phyloP scores from a whole-genome alignment of 352 stramenopile genomes.

The Phytophthora capsici region DNA sequence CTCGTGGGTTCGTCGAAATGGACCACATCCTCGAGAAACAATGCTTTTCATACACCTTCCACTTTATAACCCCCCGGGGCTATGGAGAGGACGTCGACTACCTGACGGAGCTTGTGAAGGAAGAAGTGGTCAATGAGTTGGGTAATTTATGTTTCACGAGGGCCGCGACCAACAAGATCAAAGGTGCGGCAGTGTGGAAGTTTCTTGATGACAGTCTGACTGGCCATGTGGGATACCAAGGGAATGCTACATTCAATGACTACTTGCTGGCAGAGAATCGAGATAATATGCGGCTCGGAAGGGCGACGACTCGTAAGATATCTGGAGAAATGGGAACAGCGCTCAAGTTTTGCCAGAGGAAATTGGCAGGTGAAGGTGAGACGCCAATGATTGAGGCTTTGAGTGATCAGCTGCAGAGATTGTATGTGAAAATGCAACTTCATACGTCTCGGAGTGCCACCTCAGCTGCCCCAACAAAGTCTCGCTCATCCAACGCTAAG shows the following conservation, averaged over 20 bases:
- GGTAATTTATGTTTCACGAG: constrained; percentile 44
- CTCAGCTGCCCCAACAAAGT: too few relatives aligned
- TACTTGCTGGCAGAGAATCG: constrained; percentile 36
- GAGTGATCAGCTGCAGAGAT: constrained; percentile 27
- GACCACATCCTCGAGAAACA: constrained; percentile 54
- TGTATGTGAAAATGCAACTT: constrained; percentile 25
- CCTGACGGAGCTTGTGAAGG: constrained; percentile 18
- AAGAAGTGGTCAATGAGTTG: constrained; percentile 31
- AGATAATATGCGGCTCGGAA: constrained; percentile 22
- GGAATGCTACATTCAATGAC: constrained; percentile 24
- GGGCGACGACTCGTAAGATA: constrained; percentile 26
- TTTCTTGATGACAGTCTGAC: constrained; percentile 45
- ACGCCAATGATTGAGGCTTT: constrained; percentile 31
- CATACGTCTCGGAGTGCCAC: background rate
- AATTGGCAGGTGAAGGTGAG: constrained; percentile 27
- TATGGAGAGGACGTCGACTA: constrained; percentile 6
- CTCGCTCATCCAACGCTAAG: too few relatives aligned
- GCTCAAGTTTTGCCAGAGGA: constrained; percentile 25
- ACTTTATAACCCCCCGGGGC: constrained; percentile 13
- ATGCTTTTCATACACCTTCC: constrained; percentile 42
- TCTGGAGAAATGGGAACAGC: constrained; percentile 36
- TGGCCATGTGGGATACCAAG: constrained; percentile 20
- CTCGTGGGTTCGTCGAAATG: constrained; percentile 32
- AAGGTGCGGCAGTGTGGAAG: constrained; percentile 38
- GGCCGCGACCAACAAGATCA: constrained; percentile 44